Percentiles rank a stretch among this genome's conserved stretches.
phyloP scores from a whole-genome alignment of 495 filamentous ascomycete species.

The Aspergillus ostianus region DNA sequence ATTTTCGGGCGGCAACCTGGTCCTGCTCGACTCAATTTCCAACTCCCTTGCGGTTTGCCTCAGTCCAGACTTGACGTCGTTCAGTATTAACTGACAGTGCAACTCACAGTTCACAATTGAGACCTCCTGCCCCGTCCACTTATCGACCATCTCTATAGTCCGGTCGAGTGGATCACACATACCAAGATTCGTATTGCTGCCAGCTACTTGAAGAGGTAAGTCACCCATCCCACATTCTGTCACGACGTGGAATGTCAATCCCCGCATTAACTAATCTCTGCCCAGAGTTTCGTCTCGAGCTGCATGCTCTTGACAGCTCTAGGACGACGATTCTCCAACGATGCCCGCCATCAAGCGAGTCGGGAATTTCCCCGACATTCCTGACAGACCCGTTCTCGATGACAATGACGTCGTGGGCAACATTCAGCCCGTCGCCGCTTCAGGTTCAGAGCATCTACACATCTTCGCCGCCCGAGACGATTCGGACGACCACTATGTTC shows the following conservation, averaged over 20 bases:
- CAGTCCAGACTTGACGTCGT: not conserved
- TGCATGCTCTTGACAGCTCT: slow-evolving; percentile 38
- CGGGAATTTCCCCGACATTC: slow-evolving; percentile 31
- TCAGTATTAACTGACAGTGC: slow-evolving; percentile 4
- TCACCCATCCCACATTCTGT: not conserved
- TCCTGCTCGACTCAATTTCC: slow-evolving; percentile 4
- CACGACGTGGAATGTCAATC: not conserved
- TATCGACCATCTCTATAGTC: not conserved
- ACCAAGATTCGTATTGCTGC: not conserved
- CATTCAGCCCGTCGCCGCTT: not conserved
- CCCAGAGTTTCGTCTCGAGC: slow-evolving; percentile 38
- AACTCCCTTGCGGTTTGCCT: not conserved
- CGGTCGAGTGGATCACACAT: not conserved
- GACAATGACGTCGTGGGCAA: slow-evolving; percentile 6
- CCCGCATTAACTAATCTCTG: slow-evolving; percentile 7
- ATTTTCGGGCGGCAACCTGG: slow-evolving; percentile 25
- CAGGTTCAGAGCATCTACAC: not conserved
- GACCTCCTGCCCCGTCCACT: not conserved
- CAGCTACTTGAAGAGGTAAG: not conserved
- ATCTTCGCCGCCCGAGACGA: slow-evolving; percentile 24
- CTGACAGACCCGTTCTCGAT: slow-evolving; percentile 16
- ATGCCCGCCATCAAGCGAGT: slow-evolving; percentile 36
- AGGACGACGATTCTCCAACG: slow-evolving; percentile 5
- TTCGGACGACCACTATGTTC: slow-evolving; percentile 24
- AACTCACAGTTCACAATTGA: not conserved